Base-by-base conservation (phyloP, 176 grass and related monocot genomes). In the Pharus latifolius region DNA sequence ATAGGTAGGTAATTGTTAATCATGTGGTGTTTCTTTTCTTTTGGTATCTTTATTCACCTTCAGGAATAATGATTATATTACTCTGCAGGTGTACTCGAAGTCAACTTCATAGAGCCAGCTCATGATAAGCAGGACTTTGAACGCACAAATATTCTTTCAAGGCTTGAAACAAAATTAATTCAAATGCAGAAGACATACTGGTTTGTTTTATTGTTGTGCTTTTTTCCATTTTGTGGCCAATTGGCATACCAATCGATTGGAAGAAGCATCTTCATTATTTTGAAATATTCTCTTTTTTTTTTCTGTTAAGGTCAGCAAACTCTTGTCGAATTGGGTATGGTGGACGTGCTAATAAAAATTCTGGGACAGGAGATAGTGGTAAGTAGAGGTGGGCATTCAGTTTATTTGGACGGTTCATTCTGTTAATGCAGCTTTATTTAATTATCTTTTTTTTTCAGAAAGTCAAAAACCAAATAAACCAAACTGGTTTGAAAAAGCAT, bases 51-150 rank as follows among this genome's bases (percentile, higher is more conserved):
- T 49, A 11, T 49, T 49, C 7, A 42, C n/a, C n/a, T 70, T 77
- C 26, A 26, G 4, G 45, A n/a, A n/a, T n/a, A n/a, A 67, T 82
- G 69, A 69, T 63, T 19, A 67, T 51, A 24, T 49, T 73, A 56
- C 30, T 60, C 34, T 64, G 53, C 72, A 98, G 95, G 95, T 83
- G 90, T 98, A 53, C 74, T 97, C 45, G 94, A 97, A 56, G 94
- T 86, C 30, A 97, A 97, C 67, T 97, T 98, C 63, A 81, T 98
- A 69, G 95, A 98, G 63, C 95, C 95, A 76, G 90, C 95, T 66
- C 95, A 98, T 83, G 95, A 98, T 92, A 98, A 98, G 83, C 95
- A 93, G 52, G 95, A 91, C 59, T 98, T 98, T 40, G 95, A 99
- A 65, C 87, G 90, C 27, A 99, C 95, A 50, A 99, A 87, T 64